phyloP scores from a whole-genome alignment of 129 eudicot genomes.

The Lonicera japonica region DNA sequence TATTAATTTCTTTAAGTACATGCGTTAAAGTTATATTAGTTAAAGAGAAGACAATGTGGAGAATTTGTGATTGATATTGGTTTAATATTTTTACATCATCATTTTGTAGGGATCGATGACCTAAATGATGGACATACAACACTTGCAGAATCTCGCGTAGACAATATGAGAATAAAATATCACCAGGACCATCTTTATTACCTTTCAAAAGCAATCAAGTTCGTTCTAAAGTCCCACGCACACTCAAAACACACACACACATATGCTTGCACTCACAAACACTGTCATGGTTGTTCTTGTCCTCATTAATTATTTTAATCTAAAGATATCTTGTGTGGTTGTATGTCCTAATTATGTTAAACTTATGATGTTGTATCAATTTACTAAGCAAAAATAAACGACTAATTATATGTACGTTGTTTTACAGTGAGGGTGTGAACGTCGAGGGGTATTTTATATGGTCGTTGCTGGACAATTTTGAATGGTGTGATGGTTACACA shows the following conservation, averaged over 20 bases:
- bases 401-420: neutral
- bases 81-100: too few relatives aligned
- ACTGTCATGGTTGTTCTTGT: too few relatives aligned
- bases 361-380: too few relatives aligned
- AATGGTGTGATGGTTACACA: conserved; percentile 5
- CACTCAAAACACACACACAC: too few relatives aligned
- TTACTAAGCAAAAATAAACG: neutral
- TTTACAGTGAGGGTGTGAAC: conserved; percentile 6
- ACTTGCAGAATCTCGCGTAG: neutral
- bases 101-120: neutral
- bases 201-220: neutral
- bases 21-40: too few relatives aligned
- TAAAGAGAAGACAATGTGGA: too few relatives aligned
- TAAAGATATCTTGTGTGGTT: too few relatives aligned
- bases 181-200: neutral
- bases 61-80: too few relatives aligned
- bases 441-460: conserved; percentile 15
- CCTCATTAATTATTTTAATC: too few relatives aligned
- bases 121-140: neutral
- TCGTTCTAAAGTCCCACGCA: neutral
- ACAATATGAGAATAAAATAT: too few relatives aligned
- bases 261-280: too few relatives aligned
- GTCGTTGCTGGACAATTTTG: conserved; percentile 14
- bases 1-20: neutral
- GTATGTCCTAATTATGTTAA: too few relatives aligned